A percentile compares a stretch with the other conserved stretches of the same genome.
phyloP scores from a whole-genome alignment of 2,329 filamentous ascomycete species.

The Aspergillus latus region DNA sequence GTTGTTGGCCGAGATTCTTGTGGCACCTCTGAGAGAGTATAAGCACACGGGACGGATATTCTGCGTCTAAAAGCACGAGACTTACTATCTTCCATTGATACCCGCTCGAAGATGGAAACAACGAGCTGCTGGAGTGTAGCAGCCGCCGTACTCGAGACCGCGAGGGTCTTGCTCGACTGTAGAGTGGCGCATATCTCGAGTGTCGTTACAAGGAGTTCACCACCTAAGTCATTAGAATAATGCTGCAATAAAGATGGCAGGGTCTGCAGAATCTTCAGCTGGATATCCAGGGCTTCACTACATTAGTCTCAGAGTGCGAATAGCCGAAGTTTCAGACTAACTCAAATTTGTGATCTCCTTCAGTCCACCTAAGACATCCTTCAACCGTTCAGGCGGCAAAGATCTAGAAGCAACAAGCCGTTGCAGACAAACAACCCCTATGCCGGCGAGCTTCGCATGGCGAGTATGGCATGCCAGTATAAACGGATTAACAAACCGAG shows the following conservation, averaged over 20 bases:
- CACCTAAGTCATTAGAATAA: conserved; percentile 77
- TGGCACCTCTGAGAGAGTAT: conserved; percentile 22
- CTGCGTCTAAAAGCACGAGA: conserved; percentile 18
- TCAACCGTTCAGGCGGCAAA: conserved; percentile 74
- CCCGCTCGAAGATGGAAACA: conserved; percentile 89
- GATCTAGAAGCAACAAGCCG: conserved; percentile 80
- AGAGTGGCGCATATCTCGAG: conserved; percentile 90
- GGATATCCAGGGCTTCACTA: conserved; percentile 70
- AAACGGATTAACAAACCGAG: conserved; percentile 88
- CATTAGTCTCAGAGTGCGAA: conserved; percentile 23
- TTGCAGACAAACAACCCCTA: conserved; percentile 85
- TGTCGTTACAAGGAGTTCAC: conserved; percentile 75
- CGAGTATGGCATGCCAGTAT: conserved; percentile 87
- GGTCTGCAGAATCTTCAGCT: conserved; percentile 92
- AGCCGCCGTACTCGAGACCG: conserved; percentile 92
- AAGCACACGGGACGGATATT: conserved; percentile 2
- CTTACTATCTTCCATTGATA: conserved; percentile 75
- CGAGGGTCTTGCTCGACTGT: conserved; percentile 86
- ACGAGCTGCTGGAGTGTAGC: conserved; percentile 95
- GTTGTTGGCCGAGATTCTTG: conserved; percentile 59
- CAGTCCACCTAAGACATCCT: conserved; percentile 83
- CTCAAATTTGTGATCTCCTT: conserved; percentile 73
- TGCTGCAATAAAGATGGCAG: conserved; percentile 87
- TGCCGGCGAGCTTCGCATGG: conserved; percentile 85
- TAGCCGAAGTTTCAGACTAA: conserved; percentile 43